Conservation (phyloP, 2,329 filamentous ascomycete genomes). For the Pezicula radicicola region DNA sequence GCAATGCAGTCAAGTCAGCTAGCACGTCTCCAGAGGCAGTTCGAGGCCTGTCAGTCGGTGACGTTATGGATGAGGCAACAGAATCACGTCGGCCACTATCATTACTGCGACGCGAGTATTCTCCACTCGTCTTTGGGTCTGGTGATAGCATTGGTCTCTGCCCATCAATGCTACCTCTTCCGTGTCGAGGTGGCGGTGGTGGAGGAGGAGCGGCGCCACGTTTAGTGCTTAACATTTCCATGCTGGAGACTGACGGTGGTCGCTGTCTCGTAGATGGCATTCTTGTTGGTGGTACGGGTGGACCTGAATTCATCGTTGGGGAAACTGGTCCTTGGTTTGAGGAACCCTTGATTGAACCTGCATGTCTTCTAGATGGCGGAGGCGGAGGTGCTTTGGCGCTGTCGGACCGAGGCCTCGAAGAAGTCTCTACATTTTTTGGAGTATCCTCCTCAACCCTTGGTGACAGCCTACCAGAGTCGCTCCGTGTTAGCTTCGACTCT, state of each 20-base stretch:
- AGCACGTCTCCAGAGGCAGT: slow-evolving; percentile 57
- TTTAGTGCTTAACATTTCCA: slow-evolving; percentile 22
- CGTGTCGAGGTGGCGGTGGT: slow-evolving; percentile 38
- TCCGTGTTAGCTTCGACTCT: slow-evolving; percentile 22
- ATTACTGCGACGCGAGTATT: slow-evolving; percentile 17
- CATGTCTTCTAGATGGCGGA: slow-evolving; percentile 26
- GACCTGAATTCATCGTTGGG: slow-evolving; percentile 29
- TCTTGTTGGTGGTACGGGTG: slow-evolving; percentile 38
- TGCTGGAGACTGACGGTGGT: slow-evolving; percentile 20
- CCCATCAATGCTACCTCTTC: slow-evolving; percentile 23
- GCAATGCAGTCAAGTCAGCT: slow-evolving; percentile 68
- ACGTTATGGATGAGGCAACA: slow-evolving; percentile 15
- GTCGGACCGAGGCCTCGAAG: slow-evolving; percentile 13
- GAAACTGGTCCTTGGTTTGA: slow-evolving; percentile 14
- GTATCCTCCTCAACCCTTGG: slow-evolving; percentile 26
- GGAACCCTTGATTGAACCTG: slow-evolving; percentile 16
- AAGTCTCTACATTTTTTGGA: slow-evolving; percentile 5
- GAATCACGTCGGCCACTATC: slow-evolving; percentile 18
- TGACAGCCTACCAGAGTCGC: slow-evolving; percentile 18
- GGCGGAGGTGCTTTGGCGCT: slow-evolving; percentile 26
- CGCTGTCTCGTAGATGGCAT: slow-evolving; percentile 16
- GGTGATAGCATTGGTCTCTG: slow-evolving; percentile 16
- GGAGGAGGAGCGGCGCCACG: slow-evolving; percentile 22
- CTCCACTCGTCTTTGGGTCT: slow-evolving; percentile 18
- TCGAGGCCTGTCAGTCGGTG: slow-evolving; percentile 22